These are phyloP conservation scores for Tausonia pullulans DNA, from an alignment of 1,284 basidiomycete genomes.

Conservation along the genomic window DNA sequence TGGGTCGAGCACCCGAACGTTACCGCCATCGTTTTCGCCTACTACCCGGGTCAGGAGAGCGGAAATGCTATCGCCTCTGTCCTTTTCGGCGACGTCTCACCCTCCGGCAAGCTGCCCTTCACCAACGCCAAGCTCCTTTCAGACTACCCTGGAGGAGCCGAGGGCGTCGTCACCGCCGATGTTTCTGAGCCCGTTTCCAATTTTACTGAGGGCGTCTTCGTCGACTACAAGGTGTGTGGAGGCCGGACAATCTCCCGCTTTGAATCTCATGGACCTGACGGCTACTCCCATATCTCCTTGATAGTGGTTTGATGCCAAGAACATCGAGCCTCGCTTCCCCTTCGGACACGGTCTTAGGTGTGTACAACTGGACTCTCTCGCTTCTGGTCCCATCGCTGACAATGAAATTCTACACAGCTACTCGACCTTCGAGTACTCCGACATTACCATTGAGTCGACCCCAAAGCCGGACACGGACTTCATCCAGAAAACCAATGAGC, in stretches of 20 bases:
- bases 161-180: slow-evolving; percentile 26
- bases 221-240: slow-evolving; percentile 30
- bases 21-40: slow-evolving; percentile 13
- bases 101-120: slow-evolving; percentile 34
- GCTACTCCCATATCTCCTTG: background rate
- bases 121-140: slow-evolving; percentile 34
- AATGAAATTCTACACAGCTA: slow-evolving; percentile 21
- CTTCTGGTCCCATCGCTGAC: too few relatives aligned
- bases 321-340: slow-evolving; percentile 36
- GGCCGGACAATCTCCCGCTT: background rate
- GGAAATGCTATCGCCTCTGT: slow-evolving; percentile 16
- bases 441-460: slow-evolving; percentile 23
- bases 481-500: slow-evolving; percentile 36
- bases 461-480: slow-evolving; percentile 24
- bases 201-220: slow-evolving; percentile 35
- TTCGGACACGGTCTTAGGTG: slow-evolving; percentile 37
- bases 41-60: slow-evolving; percentile 21
- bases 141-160: slow-evolving; percentile 32
- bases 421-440: slow-evolving; percentile 33
- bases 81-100: slow-evolving; percentile 13
- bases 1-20: slow-evolving; percentile 15
- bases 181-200: slow-evolving; percentile 20
- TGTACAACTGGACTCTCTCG: background rate
- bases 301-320: slow-evolving; percentile 36
- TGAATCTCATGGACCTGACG: background rate